phyloP scores from a whole-genome alignment of 768 basidiomycete genomes.

The Hypsizygus marmoreus region DNA sequence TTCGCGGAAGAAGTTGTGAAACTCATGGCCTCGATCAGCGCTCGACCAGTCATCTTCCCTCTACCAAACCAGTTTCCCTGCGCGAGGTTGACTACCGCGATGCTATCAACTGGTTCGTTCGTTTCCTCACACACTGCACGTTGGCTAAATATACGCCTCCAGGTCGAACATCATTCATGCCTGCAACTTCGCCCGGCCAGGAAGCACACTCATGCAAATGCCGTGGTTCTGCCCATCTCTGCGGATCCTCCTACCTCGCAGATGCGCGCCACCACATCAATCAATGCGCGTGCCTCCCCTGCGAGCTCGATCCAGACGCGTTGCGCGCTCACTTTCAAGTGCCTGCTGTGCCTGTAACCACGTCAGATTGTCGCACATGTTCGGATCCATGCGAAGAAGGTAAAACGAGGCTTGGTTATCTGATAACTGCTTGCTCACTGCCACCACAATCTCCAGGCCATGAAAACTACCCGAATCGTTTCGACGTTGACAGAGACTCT shows the following conservation, averaged over 20 bases:
- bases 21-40: slow-evolving; percentile 64
- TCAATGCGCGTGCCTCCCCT: too few species aligned
- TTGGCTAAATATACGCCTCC: not conserved
- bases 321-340: slow-evolving; percentile 54
- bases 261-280: too few species aligned
- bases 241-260: too few species aligned
- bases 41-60: slow-evolving; percentile 79
- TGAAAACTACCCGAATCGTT: slow-evolving; percentile 69
- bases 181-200: too few species aligned
- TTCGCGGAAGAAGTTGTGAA: slow-evolving; percentile 66
- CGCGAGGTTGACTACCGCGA: slow-evolving; percentile 63
- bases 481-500: slow-evolving; percentile 77
- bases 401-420: slow-evolving; percentile 28
- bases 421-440: slow-evolving; percentile 27
- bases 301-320: slow-evolving; percentile 37
- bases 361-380: slow-evolving; percentile 72
- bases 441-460: slow-evolving; percentile 51
- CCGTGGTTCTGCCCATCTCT: too few species aligned
- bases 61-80: slow-evolving; percentile 68
- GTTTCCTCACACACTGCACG: not conserved
- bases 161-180: too few species aligned
- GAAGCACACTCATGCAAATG: too few species aligned
- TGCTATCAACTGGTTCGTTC: slow-evolving; percentile 55
- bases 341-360: slow-evolving; percentile 63
- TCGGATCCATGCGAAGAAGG: slow-evolving; percentile 79